Evolutionary conservation across 257 asterid genomes (phyloP).

Genomic region (Coffea canephora): DNA sequence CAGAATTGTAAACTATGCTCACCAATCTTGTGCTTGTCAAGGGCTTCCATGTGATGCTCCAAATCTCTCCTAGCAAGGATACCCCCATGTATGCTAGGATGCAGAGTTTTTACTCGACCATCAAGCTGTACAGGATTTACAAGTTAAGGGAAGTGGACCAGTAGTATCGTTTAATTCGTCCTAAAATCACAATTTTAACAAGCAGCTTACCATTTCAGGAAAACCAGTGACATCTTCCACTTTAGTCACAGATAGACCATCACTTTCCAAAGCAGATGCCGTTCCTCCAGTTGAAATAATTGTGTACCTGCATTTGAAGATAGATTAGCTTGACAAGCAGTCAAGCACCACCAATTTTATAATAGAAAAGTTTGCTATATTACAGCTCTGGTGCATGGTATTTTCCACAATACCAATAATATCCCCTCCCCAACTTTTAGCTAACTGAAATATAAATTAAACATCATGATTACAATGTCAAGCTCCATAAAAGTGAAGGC

Average conservation of each 20-base stretch:
- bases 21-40: conserved; percentile 80
- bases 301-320: conserved; percentile 49
- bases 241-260: conserved; percentile 83
- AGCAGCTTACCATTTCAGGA: conserved; percentile 80
- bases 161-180: not conserved
- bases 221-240: conserved; percentile 88
- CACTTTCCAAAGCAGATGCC: conserved; percentile 68
- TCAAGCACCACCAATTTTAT: not conserved
- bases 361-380: not conserved
- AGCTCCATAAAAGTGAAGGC: not conserved
- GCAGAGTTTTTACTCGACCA: conserved; percentile 97
- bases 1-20: conserved; percentile 16
- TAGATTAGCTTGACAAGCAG: not conserved
- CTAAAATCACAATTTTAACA: not conserved
- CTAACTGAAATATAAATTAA: too few species aligned
- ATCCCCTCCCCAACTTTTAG: not conserved
- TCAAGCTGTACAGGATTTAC: conserved; percentile 58
- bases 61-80: conserved; percentile 96
- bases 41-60: conserved; percentile 90
- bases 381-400: not conserved
- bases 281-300: conserved; percentile 99
- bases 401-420: not conserved
- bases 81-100: conserved; percentile 92
- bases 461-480: not conserved
- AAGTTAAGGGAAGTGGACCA: not conserved